Percentiles rank a stretch among this genome's conserved stretches.
phyloP scores from a whole-genome alignment of 495 filamentous ascomycete species.

The Aspergillus asperescens region DNA sequence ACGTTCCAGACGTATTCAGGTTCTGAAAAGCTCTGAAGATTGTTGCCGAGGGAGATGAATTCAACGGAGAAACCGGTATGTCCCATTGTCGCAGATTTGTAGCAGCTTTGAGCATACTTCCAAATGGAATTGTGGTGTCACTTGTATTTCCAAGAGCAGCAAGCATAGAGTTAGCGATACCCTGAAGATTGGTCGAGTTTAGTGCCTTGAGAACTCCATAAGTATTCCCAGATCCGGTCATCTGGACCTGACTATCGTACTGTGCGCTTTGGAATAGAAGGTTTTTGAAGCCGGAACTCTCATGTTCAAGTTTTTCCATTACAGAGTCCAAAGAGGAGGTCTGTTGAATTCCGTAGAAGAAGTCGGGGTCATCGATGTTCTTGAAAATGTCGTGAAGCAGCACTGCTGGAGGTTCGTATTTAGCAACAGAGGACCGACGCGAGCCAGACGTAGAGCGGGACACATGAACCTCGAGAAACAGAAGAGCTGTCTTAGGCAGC shows the following conservation, averaged over 20 bases:
- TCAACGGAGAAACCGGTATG: constrained; percentile 62
- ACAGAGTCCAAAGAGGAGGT: constrained; percentile 68
- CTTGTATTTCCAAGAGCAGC: constrained; percentile 24
- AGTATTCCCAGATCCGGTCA: constrained; percentile 47
- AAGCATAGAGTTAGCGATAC: constrained; percentile 44
- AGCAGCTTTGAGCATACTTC: constrained; percentile 74
- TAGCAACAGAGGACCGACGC: constrained; percentile 61
- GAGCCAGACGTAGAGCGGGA: constrained; percentile 51
- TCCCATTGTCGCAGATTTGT: constrained; percentile 91
- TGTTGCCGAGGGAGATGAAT: constrained; percentile 57
- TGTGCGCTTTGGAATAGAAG: constrained; percentile 88
- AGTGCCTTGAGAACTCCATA: constrained; percentile 40
- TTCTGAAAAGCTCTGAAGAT: constrained; percentile 76
- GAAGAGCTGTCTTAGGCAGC: constrained; percentile 78
- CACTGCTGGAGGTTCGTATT: constrained; percentile 54
- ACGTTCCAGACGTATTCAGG: constrained; percentile 61
- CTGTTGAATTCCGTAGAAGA: constrained; percentile 91
- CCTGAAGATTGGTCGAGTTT: constrained; percentile 44
- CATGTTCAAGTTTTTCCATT: constrained; percentile 81
- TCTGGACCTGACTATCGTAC: constrained; percentile 73
- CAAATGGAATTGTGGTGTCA: constrained; percentile 42
- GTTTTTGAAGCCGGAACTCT: constrained; percentile 80
- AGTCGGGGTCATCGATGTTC: constrained; percentile 90
- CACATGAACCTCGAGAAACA: constrained; percentile 71
- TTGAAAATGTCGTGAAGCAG: constrained; percentile 76